Percentiles rank a stretch among this genome's conserved stretches.
These are phyloP conservation scores for Cystoderma amianthinum DNA, from an alignment of 768 basidiomycete genomes.

Conservation along the genomic window DNA sequence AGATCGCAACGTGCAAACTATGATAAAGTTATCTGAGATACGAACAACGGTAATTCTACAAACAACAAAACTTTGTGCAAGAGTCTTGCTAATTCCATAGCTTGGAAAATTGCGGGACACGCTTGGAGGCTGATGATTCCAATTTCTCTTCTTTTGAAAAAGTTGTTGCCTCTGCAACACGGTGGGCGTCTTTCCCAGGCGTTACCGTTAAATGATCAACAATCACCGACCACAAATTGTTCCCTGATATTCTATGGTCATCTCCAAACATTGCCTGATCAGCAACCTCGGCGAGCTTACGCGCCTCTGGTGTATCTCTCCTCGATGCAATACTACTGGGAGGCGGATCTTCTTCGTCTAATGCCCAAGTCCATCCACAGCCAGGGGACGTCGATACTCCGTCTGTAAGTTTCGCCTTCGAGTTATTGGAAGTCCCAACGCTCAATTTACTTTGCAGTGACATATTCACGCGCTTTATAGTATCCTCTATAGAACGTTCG, in stretches of 20 bases:
- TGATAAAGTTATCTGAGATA: no score
- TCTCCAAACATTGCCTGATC: slow-evolving; percentile 58
- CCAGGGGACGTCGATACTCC: slow-evolving; percentile 36
- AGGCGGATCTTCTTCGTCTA: slow-evolving; percentile 81
- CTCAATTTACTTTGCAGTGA: slow-evolving; percentile 33
- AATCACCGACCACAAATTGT: slow-evolving; percentile 66
- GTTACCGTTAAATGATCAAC: slow-evolving; percentile 55
- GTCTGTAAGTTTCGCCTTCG: slow-evolving; percentile 20
- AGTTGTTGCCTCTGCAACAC: slow-evolving; percentile 1
- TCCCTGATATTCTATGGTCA: slow-evolving; percentile 52
- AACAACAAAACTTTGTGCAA: no score
- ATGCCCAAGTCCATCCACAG: slow-evolving; percentile 83
- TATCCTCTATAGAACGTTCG: slow-evolving; percentile 58
- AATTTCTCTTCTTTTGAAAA: neutral
- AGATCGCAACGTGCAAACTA: no score
- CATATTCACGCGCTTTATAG: slow-evolving; percentile 42
- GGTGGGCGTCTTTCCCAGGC: slow-evolving; percentile 34
- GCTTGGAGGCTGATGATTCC: neutral
- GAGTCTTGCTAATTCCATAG: neutral
- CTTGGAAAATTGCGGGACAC: neutral
- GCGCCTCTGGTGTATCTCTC: slow-evolving; percentile 78
- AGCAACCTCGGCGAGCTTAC: slow-evolving; percentile 64
- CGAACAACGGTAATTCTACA: no score
- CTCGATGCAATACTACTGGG: slow-evolving; percentile 89
- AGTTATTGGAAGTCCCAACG: slow-evolving; percentile 8